Conservation (phyloP, 768 basidiomycete genomes). For the Clavaria fumosa region DNA sequence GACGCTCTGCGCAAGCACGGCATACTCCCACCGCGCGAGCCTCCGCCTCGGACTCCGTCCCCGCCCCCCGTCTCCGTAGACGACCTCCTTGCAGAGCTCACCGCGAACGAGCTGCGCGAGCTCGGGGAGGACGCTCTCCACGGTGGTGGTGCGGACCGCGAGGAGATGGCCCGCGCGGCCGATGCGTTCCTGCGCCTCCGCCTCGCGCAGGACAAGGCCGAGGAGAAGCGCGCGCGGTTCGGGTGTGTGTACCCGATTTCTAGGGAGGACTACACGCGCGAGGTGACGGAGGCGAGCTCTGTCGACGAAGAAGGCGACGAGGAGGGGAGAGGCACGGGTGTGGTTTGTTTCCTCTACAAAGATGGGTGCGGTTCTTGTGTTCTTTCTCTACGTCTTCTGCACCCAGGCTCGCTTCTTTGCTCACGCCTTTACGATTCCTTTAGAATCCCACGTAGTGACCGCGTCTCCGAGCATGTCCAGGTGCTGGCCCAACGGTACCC, state of each 20-base stretch:
- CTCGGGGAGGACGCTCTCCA: conserved; percentile 60
- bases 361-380: conserved; percentile 51
- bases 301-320: conserved; percentile 49
- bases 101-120: conserved; percentile 46
- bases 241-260: conserved; percentile 81
- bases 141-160: no score
- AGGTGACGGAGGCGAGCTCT: conserved; percentile 88
- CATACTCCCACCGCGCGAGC: conserved; percentile 62
- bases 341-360: conserved; percentile 90
- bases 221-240: conserved; percentile 51
- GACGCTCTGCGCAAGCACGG: conserved; percentile 88
- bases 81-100: conserved; percentile 49
- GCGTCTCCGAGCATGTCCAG: conserved; percentile 51
- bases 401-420: background rate
- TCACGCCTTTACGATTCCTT: background rate
- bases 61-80: conserved; percentile 61
- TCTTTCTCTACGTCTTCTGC: background rate
- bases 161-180: conserved; percentile 62
- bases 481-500: conserved; percentile 72
- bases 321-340: conserved; percentile 68
- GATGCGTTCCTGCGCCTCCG: conserved; percentile 49
- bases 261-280: conserved; percentile 85
- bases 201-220: conserved; percentile 42
- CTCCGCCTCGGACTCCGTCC: conserved; percentile 67
- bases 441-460: conserved; percentile 72